A percentile compares a stretch with the other conserved stretches of the same genome.
phyloP scores from a whole-genome alignment of 1,284 basidiomycete species.

The Cryptococcus sp. region DNA sequence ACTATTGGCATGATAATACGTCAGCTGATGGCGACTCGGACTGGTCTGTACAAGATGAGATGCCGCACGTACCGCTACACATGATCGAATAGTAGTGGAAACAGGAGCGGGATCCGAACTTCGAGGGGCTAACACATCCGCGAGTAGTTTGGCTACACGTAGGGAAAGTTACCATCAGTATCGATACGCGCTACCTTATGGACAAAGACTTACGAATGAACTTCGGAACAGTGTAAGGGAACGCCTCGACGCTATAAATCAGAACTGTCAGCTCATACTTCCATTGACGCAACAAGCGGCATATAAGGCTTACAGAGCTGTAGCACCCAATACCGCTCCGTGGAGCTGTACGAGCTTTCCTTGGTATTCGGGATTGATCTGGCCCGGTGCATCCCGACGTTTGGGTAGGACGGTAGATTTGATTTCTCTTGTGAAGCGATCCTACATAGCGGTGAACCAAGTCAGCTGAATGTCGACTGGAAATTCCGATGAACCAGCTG shows the following conservation, averaged over 20 bases:
- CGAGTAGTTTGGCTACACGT: slow-evolving; percentile 40
- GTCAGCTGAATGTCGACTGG: background rate
- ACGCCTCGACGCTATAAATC: slow-evolving; percentile 56
- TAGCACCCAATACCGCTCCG: slow-evolving; percentile 80
- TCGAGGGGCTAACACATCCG: slow-evolving; percentile 58
- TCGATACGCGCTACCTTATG: slow-evolving; percentile 33
- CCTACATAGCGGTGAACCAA: slow-evolving; percentile 56
- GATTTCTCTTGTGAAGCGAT: slow-evolving; percentile 72
- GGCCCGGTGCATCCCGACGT: slow-evolving; percentile 61
- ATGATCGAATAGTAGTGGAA: slow-evolving; percentile 83
- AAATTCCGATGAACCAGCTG: background rate
- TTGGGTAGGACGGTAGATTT: slow-evolving; percentile 68
- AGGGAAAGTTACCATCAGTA: background rate
- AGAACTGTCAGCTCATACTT: slow-evolving; percentile 1
- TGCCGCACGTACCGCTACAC: slow-evolving; percentile 62
- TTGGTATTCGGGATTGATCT: slow-evolving; percentile 65
- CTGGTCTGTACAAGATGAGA: slow-evolving; percentile 52
- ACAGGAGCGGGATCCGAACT: slow-evolving; percentile 90
- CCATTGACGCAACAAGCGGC: background rate
- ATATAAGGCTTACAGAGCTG: slow-evolving; percentile 52
- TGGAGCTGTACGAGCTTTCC: slow-evolving; percentile 76
- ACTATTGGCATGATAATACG: slow-evolving; percentile 31
- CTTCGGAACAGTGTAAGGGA: slow-evolving; percentile 63
- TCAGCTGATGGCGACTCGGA: slow-evolving; percentile 56
- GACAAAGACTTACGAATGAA: slow-evolving; percentile 79